Conservation (phyloP, 371 early-diverging fungal species). For the Basidiobolus meristosporus region DNA sequence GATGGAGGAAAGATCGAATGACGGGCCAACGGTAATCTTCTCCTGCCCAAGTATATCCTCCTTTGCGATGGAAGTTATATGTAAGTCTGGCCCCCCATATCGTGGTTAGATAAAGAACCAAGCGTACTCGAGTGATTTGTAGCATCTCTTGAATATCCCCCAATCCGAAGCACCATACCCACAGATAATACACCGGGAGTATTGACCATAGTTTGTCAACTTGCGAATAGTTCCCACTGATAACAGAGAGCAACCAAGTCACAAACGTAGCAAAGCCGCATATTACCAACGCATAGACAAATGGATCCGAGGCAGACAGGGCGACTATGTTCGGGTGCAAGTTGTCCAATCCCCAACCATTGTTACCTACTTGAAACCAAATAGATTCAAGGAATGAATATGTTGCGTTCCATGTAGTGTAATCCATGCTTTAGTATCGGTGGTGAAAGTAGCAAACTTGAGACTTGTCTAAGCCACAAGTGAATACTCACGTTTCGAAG, state of each 20-base stretch:
- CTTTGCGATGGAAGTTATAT: slow-evolving; percentile 58
- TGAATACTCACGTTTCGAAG: too few relatives aligned
- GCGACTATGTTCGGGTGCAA: too few relatives aligned
- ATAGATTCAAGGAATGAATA: too few relatives aligned
- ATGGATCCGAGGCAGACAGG: too few relatives aligned
- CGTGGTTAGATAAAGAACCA: slow-evolving; percentile 22
- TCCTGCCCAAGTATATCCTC: slow-evolving; percentile 43
- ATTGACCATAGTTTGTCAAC: slow-evolving; percentile 54
- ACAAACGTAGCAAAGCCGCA: neutral
- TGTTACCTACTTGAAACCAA: too few relatives aligned
- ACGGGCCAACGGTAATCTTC: slow-evolving; percentile 65
- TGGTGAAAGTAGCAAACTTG: too few relatives aligned
- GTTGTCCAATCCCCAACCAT: too few relatives aligned
- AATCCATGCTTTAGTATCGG: too few relatives aligned
- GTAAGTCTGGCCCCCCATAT: slow-evolving; percentile 70
- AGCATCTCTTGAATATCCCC: slow-evolving; percentile 6
- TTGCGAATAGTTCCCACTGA: neutral
- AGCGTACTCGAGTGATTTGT: slow-evolving; percentile 16
- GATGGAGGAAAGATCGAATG: slow-evolving; percentile 16
- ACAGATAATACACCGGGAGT: slow-evolving; percentile 34
- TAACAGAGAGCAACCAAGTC: neutral
- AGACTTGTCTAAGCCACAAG: too few relatives aligned
- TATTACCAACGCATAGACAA: neutral
- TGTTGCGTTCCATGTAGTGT: too few relatives aligned
- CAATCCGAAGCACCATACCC: slow-evolving; percentile 26